Base-by-base conservation (phyloP, 768 basidiomycete genomes). In the Galerina sulciceps region DNA sequence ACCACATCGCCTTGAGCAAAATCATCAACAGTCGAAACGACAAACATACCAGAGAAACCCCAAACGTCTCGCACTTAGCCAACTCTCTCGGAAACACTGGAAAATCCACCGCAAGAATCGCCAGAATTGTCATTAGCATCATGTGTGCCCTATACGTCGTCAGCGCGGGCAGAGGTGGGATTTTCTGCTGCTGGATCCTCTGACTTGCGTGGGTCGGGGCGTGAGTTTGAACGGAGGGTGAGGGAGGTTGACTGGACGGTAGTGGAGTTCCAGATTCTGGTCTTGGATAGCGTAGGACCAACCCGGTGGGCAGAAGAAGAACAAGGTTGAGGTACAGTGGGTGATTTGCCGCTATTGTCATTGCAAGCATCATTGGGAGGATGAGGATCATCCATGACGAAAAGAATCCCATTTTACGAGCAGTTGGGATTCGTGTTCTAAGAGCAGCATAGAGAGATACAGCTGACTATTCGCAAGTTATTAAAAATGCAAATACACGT, bases 51-150 rank as follows among this genome's bases (percentile, higher is more conserved):
- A 99, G 65, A n/a, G 95, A 97, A 1, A 93, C 92, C 0, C 97
- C 96, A 74, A 86, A 98, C 0, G 91, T 89, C 74, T 99, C 96
- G 66, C 94, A 96, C 70, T 99, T 99, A 2, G 88, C 96, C 43
- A 96, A 80, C 10, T 75, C 74, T 15, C 97, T 84, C 0, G 97
- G 97, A 67, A 98, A 99, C 22, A 96, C 84, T 0, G 85, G 87
- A 66, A 99, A 99, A 71, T 99, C 96, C 50, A 99, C 96, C 0
- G 96, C 96, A 11, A 99, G 85, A 59, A 99, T 99, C 18, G 88
- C 89, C 42, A 96, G 81, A 36, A 90, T 73, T 0, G 97, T 98
- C 82, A 99, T 86, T 17, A 97, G 76, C 83, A 99, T 89, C 95
- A 98, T 96, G 68, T 97, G 92, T 2, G 95, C 88, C 44, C 97